A percentile compares a stretch with the other conserved stretches of the same genome.
phyloP scores from a whole-genome alignment of 2,329 filamentous ascomycete genomes.

The Trichoderma semiorbis region DNA sequence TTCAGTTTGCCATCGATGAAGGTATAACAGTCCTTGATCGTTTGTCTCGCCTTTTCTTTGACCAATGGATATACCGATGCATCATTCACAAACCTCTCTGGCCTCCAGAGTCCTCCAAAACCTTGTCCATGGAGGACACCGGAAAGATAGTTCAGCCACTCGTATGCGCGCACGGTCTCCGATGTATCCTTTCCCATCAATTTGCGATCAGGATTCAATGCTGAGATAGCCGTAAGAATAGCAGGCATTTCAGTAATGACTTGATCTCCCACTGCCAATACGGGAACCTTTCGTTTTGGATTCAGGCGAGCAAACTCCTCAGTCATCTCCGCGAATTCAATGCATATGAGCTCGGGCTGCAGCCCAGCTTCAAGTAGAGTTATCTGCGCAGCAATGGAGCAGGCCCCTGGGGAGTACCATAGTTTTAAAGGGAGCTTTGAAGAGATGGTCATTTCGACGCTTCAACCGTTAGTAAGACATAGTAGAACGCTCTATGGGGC shows the following conservation, averaged over 20 bases:
- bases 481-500: not conserved
- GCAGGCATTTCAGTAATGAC: slow-evolving; percentile 8
- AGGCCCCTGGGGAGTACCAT: not conserved
- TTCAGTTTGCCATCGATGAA: not conserved
- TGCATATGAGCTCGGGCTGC: not conserved
- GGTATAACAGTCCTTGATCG: not conserved
- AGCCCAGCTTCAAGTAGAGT: not conserved
- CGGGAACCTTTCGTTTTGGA: slow-evolving; percentile 2
- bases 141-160: slow-evolving; percentile 9
- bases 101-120: not conserved
- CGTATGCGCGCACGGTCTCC: not conserved
- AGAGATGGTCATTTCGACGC: not conserved
- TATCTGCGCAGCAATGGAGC: not conserved
- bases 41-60: not conserved
- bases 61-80: not conserved
- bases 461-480: not conserved
- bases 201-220: not conserved
- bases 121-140: not conserved
- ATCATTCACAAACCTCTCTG: not conserved
- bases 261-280: not conserved
- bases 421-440: not conserved
- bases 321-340: not conserved
- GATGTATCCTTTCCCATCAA: not conserved
- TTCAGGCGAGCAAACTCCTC: not conserved
- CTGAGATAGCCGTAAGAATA: not conserved